A percentile compares a stretch with the other conserved stretches of the same genome.
Evolutionary conservation across 1,284 basidiomycete species (phyloP).

Genomic region (Leccinum pachyderme): DNA sequence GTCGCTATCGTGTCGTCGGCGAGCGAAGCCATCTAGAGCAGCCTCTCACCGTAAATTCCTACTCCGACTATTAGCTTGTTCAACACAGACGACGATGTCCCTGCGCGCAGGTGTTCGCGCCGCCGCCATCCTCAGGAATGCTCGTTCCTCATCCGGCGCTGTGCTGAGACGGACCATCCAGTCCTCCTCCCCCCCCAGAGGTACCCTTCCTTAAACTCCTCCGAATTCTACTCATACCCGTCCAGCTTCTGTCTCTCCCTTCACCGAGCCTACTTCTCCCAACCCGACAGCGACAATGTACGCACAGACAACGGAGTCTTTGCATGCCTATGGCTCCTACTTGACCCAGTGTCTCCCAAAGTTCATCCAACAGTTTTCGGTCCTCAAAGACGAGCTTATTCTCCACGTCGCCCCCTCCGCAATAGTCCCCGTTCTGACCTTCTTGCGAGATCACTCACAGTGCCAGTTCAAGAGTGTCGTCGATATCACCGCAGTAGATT

Average conservation of each 20-base stretch:
- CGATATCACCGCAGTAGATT: slow-evolving; percentile 96
- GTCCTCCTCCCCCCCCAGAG: slow-evolving; percentile 25
- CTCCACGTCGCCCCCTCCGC: slow-evolving; percentile 85
- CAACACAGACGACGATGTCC: slow-evolving; percentile 36
- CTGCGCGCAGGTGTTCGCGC: slow-evolving; percentile 48
- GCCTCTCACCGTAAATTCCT: slow-evolving; percentile 17
- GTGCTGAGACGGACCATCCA: slow-evolving; percentile 18
- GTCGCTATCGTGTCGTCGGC: slow-evolving; percentile 26
- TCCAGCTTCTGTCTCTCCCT: slow-evolving; percentile 72
- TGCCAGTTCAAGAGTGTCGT: slow-evolving; percentile 93
- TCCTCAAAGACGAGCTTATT: slow-evolving; percentile 95
- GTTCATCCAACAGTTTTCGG: slow-evolving; percentile 96
- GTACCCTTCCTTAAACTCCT: slow-evolving; percentile 35
- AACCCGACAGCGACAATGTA: slow-evolving; percentile 76
- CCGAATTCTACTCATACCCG: slow-evolving; percentile 13
- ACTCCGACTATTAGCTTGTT: slow-evolving; percentile 28
- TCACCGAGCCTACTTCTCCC: slow-evolving; percentile 82
- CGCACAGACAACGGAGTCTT: slow-evolving; percentile 65
- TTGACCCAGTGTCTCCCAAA: slow-evolving; percentile 89
- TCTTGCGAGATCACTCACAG: slow-evolving; percentile 95
- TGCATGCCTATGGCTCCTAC: slow-evolving; percentile 91
- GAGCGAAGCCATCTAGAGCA: slow-evolving; percentile 17
- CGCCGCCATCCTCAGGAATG: slow-evolving; percentile 37
- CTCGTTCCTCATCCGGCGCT: slow-evolving; percentile 12
- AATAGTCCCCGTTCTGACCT: slow-evolving; percentile 84